Evolutionary conservation across 192 early-diverging fungal genomes (phyloP), one percentile per base, ranked within the genome.

Genomic region (Podila minutissima): DNA sequence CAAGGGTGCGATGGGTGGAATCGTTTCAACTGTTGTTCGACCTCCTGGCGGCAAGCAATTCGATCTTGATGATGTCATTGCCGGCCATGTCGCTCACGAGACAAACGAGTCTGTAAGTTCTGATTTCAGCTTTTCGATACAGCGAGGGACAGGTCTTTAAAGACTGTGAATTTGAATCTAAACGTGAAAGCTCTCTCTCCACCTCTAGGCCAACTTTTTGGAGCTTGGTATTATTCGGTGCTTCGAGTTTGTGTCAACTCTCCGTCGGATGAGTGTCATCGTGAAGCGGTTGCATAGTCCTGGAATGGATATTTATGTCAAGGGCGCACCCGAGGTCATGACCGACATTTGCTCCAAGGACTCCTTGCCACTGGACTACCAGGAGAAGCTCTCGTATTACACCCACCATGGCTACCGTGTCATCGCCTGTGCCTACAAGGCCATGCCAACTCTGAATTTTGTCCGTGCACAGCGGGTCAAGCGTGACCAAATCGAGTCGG

Each of bases 321-420:
- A 99, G 84, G 98, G 98, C 8, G 98, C 98, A 4, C 98, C 98
- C 5, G 98, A 99, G 82, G 95, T 94, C 2, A 94, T 99, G 87
- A 86, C 89, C 35, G 89, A 93, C 49, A 94, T 99, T 58, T 99
- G 98, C 75, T 82, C 71, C 66, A 89, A 92, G 29, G 94, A 92
- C 37, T 91, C 96, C 6, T 65, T 99, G 20, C 98, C 98, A 0
- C 71, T 82, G 11, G 93, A 99, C 84, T 99, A 95, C 75, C 85
- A 93, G 62, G 88, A 92, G 60, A 86, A 88, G 32, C 88, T 99
- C 19, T 83, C 92, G 35, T 91, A 89, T 62, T 98, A 97, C 74
- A 95, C 97, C 7, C 96, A 99, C 84, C 93, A 94, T 75, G 97
- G 98, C 8, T 99, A 96, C 84, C 95, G 97, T 66, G 96, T 99